Conservation (phyloP, 2,329 filamentous ascomycete genomes). For the Plectosphaerella sp. region DNA sequence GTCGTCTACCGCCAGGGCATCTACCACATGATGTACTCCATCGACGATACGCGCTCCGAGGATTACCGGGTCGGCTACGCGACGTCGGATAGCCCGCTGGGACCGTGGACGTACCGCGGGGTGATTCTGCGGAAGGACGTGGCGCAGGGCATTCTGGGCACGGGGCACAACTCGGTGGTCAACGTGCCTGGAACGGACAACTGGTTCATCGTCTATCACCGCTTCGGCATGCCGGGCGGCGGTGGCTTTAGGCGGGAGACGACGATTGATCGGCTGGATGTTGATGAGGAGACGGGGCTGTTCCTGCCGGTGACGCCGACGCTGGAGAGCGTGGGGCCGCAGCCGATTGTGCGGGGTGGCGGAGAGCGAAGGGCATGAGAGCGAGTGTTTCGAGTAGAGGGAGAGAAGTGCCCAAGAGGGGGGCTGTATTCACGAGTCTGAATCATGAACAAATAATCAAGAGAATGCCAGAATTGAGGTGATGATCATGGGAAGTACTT, state of each 20-base stretch:
- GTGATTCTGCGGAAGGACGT: constrained; percentile 37
- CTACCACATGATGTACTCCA: constrained; percentile 44
- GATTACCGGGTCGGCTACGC: constrained; percentile 44
- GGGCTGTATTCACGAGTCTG: too few relatives aligned
- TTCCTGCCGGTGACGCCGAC: constrained; percentile 32
- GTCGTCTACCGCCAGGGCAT: constrained; percentile 37
- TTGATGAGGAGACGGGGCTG: constrained; percentile 29
- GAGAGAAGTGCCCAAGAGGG: too few relatives aligned
- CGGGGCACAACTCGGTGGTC: constrained; percentile 39
- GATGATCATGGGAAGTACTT: too few relatives aligned
- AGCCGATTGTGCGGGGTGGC: background rate
- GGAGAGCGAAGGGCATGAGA: too few relatives aligned
- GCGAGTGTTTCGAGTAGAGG: too few relatives aligned
- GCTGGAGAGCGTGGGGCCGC: constrained; percentile 21
- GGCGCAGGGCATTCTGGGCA: constrained; percentile 35
- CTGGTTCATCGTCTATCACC: constrained; percentile 46
- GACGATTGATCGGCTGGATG: constrained; percentile 34
- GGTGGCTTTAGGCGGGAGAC: constrained; percentile 38
- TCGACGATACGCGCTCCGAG: constrained; percentile 39
- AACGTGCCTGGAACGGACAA: constrained; percentile 42
- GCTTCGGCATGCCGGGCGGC: constrained; percentile 36
- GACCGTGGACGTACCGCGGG: constrained; percentile 40
- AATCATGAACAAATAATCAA: too few relatives aligned
- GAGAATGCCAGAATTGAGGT: too few relatives aligned
- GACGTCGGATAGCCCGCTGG: constrained; percentile 27